Base-by-base conservation (phyloP, 2,329 filamentous ascomycete species). In the Exophiala aquamarina region DNA sequence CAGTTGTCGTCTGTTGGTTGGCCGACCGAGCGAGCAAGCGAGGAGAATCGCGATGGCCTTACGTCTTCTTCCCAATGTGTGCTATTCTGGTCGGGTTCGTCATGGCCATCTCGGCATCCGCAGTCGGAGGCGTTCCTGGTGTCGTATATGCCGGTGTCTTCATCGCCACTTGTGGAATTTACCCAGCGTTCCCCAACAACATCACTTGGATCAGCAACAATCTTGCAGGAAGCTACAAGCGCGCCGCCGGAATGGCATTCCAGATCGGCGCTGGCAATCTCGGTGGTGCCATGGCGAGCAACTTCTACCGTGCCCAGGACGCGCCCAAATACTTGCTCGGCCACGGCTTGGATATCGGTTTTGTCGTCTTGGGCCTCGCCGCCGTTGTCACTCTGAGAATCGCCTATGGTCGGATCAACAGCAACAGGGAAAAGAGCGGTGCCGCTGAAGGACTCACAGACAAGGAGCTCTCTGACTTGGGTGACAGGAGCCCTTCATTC, bases 401-500 rank as follows among this genome's bases (percentile, higher is more conserved):
- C 29, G 69, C 69, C 7, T 88, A 88, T 56, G 65, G 66, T 13
- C 57, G 66, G 0, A 77, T 83, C 58, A 88, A 89, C 62, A 75
- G 70, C 53, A 78, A 75, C 59, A 70, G 84, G 4, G 74, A 75
- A 8, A 63, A 60, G n/a, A 67, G 66, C 39, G 65, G 79, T 46
- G 62, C 61, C 0, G 69, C 59, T 2, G 65, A 66, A 9, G 42
- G 32, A 3, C 75, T 72, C 20, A 74, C 73, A 3, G 65, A 67
- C 0, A 71, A 79, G 59, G 75, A 84, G 58, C 62, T 86, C 35
- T 80, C 79, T 5, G 72, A 69, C 8, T 63, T 77, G 61, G 83
- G 83, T 0, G 83, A 87, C 58, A 75, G 72, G 50, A 81, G 83
- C 2, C 64, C 82, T 2, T 79, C 80, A 0, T 87, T 82, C 65